A percentile compares a stretch with the other conserved stretches of the same genome.
phyloP scores from a whole-genome alignment of 495 filamentous ascomycete genomes.

The Sordaria brevicollis region DNA sequence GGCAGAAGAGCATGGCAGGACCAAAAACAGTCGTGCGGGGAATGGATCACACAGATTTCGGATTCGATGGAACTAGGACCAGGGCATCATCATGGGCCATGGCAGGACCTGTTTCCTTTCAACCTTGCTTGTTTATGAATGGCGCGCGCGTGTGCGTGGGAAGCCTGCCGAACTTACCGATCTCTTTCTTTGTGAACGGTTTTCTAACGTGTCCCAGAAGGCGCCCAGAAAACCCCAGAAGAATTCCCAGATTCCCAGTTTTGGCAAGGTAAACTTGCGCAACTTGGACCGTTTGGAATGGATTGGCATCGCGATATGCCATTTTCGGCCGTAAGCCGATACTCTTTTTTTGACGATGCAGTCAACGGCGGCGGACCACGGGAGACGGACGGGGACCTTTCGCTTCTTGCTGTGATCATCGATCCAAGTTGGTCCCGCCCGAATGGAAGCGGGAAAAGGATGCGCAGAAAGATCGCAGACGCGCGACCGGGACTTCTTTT shows the following conservation, averaged over 20 bases:
- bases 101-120: not conserved
- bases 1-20: too few relatives aligned
- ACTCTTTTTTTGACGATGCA: not conserved
- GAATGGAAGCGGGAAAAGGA: not conserved
- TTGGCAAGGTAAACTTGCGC: not conserved
- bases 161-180: not conserved
- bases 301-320: not conserved
- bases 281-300: not conserved
- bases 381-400: too few relatives aligned
- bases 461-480: not conserved
- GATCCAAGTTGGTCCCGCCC: not conserved
- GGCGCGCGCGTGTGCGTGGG: not conserved
- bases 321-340: not conserved
- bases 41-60: not conserved
- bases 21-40: not conserved
- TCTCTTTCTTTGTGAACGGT: not conserved
- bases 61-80: not conserved
- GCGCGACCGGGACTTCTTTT: not conserved
- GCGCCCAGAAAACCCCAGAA: not conserved
- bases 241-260: not conserved
- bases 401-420: not conserved
- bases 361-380: not conserved
- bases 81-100: not conserved
- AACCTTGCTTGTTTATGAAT: not conserved
- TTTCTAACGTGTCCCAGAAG: not conserved